Percentiles rank a stretch among this genome's conserved stretches.
Conservation (phyloP, 306 rosid genomes). For the Inga leiocalycina region DNA sequence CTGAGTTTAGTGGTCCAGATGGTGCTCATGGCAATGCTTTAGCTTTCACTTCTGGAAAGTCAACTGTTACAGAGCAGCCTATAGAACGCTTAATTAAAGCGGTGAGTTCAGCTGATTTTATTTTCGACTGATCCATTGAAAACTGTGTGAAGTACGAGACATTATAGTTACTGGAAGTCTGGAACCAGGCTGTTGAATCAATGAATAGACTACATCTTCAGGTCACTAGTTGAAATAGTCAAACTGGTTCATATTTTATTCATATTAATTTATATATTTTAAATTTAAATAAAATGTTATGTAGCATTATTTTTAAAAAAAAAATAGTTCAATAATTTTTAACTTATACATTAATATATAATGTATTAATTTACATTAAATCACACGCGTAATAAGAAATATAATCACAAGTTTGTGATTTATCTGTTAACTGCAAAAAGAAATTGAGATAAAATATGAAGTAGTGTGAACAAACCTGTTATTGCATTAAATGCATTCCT, state of each 20-base stretch:
- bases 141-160: background rate
- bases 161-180: background rate
- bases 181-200: background rate
- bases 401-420: background rate
- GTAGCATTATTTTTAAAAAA: background rate
- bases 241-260: background rate
- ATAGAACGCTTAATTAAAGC: constrained; percentile 86
- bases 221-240: background rate
- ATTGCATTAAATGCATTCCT: background rate
- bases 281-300: background rate
- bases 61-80: constrained; percentile 82
- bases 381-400: background rate
- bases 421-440: background rate
- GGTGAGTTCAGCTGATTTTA: constrained; percentile 60
- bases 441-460: background rate
- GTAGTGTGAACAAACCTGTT: background rate
- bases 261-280: background rate
- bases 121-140: constrained; percentile 14
- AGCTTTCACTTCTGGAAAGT: constrained; percentile 68
- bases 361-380: background rate
- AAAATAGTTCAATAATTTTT: background rate
- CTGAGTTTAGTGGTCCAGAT: constrained; percentile 81
- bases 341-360: background rate
- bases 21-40: constrained; percentile 68
- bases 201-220: background rate